Base-by-base conservation (phyloP, 176 grass and related monocot species). In the Bolboschoenus planiculmis region DNA sequence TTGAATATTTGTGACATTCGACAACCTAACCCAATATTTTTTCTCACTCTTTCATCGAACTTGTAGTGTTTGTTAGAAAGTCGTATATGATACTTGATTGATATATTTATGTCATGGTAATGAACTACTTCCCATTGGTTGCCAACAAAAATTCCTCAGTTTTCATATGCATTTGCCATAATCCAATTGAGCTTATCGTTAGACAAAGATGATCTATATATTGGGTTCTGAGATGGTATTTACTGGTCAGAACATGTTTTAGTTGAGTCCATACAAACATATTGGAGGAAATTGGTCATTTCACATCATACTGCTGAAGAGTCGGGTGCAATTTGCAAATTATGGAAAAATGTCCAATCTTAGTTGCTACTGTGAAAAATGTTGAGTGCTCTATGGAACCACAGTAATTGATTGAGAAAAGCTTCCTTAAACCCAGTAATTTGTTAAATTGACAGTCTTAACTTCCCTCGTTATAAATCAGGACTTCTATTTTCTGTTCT, bases 401-500 rank as follows among this genome's bases (percentile, higher is more conserved):
- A n/a, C 34, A n/a, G 65, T 23, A 42, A 40, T 74, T 31, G 44
- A 75, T 50, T 50, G 13, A 16, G 10, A 1, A 51, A 6, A 50
- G 31, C 44, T 48, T 48, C 14, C 2, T 51, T 44, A 47, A 60
- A 63, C n/a, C 48, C 46, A 62, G 6, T 63, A 44, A 23, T 63
- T 82, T 30, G 39, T 59, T 62, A 15, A 47, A 47, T 46, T 64
- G 9, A 48, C 1, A 4, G 18, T 66, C 39, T 20, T 7, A 65
- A 1, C 10, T 50, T 63, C 23, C 7, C 51, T 81, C 43, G 35
- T 26, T 40, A 29, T 59, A 57, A 85, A 87, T 74, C 75, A 99
- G 96, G 96, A 1, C 90, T 99, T 87, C 84, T 99, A 56, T 99
- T 88, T 75, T 93, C 96, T 10, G 96, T 99, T 73, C 89, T 99